Evolutionary conservation across 73 alveolate species (phyloP).

Genomic region (Paramecium octaurelia): DNA sequence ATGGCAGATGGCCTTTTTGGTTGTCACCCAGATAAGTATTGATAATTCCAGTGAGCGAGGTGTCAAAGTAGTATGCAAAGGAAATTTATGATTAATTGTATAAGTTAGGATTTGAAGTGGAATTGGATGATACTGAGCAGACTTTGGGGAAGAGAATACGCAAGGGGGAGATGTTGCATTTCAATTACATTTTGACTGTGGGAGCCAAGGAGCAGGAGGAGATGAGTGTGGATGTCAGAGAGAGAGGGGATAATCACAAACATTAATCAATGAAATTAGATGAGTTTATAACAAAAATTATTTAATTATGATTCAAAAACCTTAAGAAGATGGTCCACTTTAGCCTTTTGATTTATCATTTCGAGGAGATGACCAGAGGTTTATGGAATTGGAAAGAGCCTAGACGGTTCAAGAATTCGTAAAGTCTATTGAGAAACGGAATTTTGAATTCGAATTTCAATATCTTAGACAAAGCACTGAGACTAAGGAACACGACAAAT

Average conservation of each 20-base stretch:
- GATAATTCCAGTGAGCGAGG: slow-evolving; percentile 80
- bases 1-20: slow-evolving; percentile 99
- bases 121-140: slow-evolving; percentile 82
- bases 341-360: background rate
- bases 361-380: background rate
- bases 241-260: background rate
- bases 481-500: slow-evolving; percentile 64
- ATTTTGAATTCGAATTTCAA: slow-evolving; percentile 66
- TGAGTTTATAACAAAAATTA: slow-evolving; percentile 11
- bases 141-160: slow-evolving; percentile 95
- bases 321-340: background rate
- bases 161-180: slow-evolving; percentile 92
- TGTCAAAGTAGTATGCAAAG: slow-evolving; percentile 86
- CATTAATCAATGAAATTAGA: background rate
- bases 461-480: slow-evolving; percentile 66
- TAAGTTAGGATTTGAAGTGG: slow-evolving; percentile 83
- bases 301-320: slow-evolving; percentile 3
- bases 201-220: slow-evolving; percentile 96
- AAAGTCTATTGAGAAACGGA: slow-evolving; percentile 16
- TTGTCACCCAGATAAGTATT: slow-evolving; percentile 95
- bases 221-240: slow-evolving; percentile 89
- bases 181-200: slow-evolving; percentile 91
- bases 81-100: slow-evolving; percentile 75
- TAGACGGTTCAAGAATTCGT: background rate
- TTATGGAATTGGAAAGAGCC: slow-evolving; percentile 1